A percentile compares a stretch with the other conserved stretches of the same genome.
phyloP scores from a whole-genome alignment of 345 rosid genomes.

The Abelmoschus esculentus region DNA sequence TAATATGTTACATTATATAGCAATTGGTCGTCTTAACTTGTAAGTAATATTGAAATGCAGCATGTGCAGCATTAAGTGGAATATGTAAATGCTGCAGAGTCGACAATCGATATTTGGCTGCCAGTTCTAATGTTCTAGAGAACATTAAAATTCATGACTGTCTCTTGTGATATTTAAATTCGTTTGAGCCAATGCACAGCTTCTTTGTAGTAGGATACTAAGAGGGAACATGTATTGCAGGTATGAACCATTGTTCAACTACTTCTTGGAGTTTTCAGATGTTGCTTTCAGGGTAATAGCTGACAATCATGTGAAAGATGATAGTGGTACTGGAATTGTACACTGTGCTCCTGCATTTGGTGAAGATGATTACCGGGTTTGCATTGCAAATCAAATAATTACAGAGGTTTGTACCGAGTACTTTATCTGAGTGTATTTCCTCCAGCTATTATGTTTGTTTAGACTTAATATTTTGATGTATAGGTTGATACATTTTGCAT shows the following conservation, averaged over 20 bases:
- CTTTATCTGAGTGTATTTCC: neutral
- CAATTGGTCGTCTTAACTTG: neutral
- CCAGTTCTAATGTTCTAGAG: neutral
- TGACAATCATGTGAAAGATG: constrained; percentile 80
- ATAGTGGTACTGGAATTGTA: too few species aligned
- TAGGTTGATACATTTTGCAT: neutral
- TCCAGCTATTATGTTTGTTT: neutral
- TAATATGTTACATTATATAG: neutral
- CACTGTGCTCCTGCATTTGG: too few species aligned
- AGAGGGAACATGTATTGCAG: too few species aligned
- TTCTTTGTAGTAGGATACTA: constrained; percentile 12
- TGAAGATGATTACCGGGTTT: too few species aligned
- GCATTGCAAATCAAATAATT: too few species aligned
- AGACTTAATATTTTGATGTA: neutral
- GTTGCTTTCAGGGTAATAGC: constrained; percentile 78
- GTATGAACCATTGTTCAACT: too few species aligned
- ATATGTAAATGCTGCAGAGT: neutral
- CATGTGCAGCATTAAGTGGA: neutral
- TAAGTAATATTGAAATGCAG: neutral
- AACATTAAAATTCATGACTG: neutral
- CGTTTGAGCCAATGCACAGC: neutral
- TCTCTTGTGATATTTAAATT: neutral
- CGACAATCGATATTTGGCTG: neutral
- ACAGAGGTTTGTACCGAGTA: neutral
- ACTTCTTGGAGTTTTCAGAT: constrained; percentile 3